Percentiles rank a stretch among this genome's conserved stretches.
phyloP scores from a whole-genome alignment of 1,139 yeast species.

The Lodderomyces theae region DNA sequence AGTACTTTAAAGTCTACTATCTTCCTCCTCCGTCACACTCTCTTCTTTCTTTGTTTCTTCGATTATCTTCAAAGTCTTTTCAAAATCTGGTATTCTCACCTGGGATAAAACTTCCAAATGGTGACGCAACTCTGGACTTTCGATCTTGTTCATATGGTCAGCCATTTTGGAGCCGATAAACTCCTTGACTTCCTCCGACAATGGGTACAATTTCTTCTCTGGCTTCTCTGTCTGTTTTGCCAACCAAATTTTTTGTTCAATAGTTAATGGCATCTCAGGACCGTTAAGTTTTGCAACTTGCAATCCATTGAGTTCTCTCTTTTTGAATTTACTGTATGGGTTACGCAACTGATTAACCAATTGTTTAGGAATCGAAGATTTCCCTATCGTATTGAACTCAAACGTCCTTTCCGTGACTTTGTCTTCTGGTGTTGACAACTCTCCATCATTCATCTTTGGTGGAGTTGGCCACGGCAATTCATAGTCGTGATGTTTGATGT shows the following conservation, averaged over 20 bases:
- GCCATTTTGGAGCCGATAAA: constrained; percentile 71
- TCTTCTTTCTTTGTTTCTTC: constrained; percentile 9
- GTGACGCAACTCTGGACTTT: constrained; percentile 34
- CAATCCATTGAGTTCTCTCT: constrained; percentile 52
- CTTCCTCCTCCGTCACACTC: not conserved
- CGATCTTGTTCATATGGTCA: constrained; percentile 44
- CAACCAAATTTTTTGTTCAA: constrained; percentile 59
- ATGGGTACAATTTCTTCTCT: constrained; percentile 43
- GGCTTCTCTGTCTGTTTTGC: constrained; percentile 47
- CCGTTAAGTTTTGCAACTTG: constrained; percentile 64
- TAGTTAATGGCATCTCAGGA: constrained; percentile 79
- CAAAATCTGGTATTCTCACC: constrained; percentile 29
- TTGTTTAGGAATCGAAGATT: constrained; percentile 65
- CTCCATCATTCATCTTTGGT: constrained; percentile 55
- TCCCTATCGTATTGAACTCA: constrained; percentile 66
- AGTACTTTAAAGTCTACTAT: not conserved
- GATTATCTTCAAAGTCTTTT: constrained; percentile 21
- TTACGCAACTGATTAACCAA: constrained; percentile 73
- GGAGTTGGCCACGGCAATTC: constrained; percentile 93
- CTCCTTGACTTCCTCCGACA: constrained; percentile 66
- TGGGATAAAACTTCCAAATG: constrained; percentile 43
- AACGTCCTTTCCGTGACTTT: constrained; percentile 70
- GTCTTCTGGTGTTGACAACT: constrained; percentile 55
- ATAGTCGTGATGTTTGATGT: constrained; percentile 65
- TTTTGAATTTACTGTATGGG: constrained; percentile 59